Evolutionary conservation across 352 stramenopile genomes (phyloP), one percentile per base, ranked within the genome.

Genomic region (Phytophthora cryptogea): DNA sequence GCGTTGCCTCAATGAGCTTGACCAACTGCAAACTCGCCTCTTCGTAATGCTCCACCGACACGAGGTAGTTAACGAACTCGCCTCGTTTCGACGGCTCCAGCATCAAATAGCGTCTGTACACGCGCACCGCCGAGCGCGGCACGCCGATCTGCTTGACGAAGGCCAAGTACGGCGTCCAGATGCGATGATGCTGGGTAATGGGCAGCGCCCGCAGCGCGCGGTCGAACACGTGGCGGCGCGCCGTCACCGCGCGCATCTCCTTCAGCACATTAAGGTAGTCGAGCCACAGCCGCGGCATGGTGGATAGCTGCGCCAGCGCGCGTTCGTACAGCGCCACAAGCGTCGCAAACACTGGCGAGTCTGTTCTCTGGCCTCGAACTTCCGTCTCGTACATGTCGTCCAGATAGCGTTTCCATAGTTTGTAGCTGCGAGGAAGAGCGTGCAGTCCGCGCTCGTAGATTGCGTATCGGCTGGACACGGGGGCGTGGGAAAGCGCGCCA

Each of bases 231-330:
- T 85, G 84, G 20, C 97, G 89, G 17, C 76, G 75, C 23, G 66
- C 53, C 8, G 91, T 98, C 45, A 96, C 83, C 17, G 77, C 72
- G 54, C 83, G 79, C 72, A 91, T 81, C 43, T 88, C 66, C 13
- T 83, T 72, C 30, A 98, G 59, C 16, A 97, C 65, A 41, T 80
- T 56, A 16, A 91, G 70, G 61, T 97, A 98, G 42, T 96, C 72
- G 23, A 97, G 73, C 98, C 98, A 99, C 16, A 99, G 86, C 41
- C 91, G 74, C 13, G 98, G 98, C 92, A 99, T 99, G 47, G 97
- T 98, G 66, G 90, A 76, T 9, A 99, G 76, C 61, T 97, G 89
- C 16, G 89, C 72, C 16, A 99, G 74, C 23, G 88, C 88, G 37
- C 92, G 81, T 70, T 99, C 96, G 51, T 95, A 95, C 8, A 92